Evolutionary conservation across 1,284 basidiomycete species (phyloP), one percentile per base, ranked within the genome.

Genomic region (Irpex lacteus): DNA sequence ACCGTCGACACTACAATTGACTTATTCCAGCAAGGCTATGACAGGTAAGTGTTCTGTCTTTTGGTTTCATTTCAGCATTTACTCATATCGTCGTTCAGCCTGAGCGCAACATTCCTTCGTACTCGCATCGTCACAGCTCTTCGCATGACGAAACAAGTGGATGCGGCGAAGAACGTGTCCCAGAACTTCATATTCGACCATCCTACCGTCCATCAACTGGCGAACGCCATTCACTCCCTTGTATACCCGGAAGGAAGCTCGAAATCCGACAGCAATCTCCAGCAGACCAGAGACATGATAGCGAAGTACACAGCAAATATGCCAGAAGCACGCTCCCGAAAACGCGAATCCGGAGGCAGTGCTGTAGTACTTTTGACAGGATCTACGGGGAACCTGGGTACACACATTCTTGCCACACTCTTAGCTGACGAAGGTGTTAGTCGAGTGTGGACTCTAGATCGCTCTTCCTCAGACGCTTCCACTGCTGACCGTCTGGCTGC

Each of bases 11-110:
- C 58, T 5, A 37, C 49, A 7, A 36, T 63, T 1, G 77, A 78
- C 49, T 34, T 78, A 0, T 79, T 79, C 54, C 65, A 69, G 13
- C 74, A 75, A 57, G 77, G 76, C 2, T 77, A 78, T 59, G 76
- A 78, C 60, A 78, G 77, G 77, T 77, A 36, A 13, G 40, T 11
- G n/a, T 47, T 9, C 8, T 5, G 40, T 13, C 65, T 19, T 53
- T 53, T 11, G 19, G 19, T 9, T 32, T 34, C 5, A 34, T 6
- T 34, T 34, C 6, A 34, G 4, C 6, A 6, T 34, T 6, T 6
- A 34, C 32, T 34, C 32, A 34, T 6, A 6, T 34, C 32, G 32
- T 34, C 5, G 32, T 6, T 6, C 26, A 77, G 76, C 63, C 61
- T 77, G 62, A 75, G 71, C 11, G 76, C 66, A 6, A 77, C 77